Percentiles rank a stretch among this genome's conserved stretches.
Conservation (phyloP, 805 yeast genomes). For the Suhomyces sp. region DNA sequence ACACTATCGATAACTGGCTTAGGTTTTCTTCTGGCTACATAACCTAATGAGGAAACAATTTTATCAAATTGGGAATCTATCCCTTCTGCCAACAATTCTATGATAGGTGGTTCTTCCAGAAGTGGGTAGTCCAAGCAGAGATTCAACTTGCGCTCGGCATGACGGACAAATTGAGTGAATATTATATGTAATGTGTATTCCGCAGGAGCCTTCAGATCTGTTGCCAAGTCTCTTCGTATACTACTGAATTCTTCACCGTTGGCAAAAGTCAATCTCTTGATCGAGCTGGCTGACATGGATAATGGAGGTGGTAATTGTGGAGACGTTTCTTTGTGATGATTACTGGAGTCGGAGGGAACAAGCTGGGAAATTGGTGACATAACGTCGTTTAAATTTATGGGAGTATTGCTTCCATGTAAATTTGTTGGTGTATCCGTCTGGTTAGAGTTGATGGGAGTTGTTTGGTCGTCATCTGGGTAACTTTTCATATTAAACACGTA, state of each 20-base stretch:
- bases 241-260: slow-evolving; percentile 34
- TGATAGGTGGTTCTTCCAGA: slow-evolving; percentile 74
- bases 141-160: slow-evolving; percentile 84
- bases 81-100: slow-evolving; percentile 79
- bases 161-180: slow-evolving; percentile 92
- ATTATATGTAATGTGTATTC: slow-evolving; percentile 93
- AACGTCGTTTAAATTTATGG: too few species aligned
- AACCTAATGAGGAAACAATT: slow-evolving; percentile 82
- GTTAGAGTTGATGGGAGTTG: too few species aligned
- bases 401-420: too few species aligned
- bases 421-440: too few species aligned
- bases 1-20: slow-evolving; percentile 96
- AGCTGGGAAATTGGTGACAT: slow-evolving; percentile 23
- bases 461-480: too few species aligned
- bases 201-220: slow-evolving; percentile 69
- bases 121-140: slow-evolving; percentile 65
- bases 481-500: too few species aligned
- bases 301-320: slow-evolving; percentile 40
- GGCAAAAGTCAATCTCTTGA: slow-evolving; percentile 27
- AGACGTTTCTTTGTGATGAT: slow-evolving; percentile 26
- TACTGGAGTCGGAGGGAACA: slow-evolving; percentile 3
- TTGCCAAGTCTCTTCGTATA: slow-evolving; percentile 38
- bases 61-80: slow-evolving; percentile 84
- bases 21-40: slow-evolving; percentile 85
- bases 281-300: slow-evolving; percentile 19